Base-by-base conservation (phyloP, 1,284 basidiomycete genomes). In the Clitocybe nebularis region DNA sequence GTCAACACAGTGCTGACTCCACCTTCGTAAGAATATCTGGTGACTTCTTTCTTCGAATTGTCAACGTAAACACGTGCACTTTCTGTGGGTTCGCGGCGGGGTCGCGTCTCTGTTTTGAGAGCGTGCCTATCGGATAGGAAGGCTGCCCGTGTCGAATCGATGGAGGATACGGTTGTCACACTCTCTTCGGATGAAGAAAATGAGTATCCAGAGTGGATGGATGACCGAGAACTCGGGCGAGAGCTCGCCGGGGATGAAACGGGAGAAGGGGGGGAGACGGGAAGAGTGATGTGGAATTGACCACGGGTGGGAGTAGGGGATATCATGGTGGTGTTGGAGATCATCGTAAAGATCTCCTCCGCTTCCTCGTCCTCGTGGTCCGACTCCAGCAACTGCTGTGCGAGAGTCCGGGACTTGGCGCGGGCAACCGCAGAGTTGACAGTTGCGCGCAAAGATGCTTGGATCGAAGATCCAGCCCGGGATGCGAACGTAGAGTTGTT, bases 1-100 rank as follows among this genome's bases (percentile, higher is more conserved):
- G 83, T 84, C 45, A 89, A 72, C 41, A 86, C 83, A 25, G 81
- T 85, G 49, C 85, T 89, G 67, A 84, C 83, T 47, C 86, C 85
- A 45, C 84, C 85, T 52, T 84, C 82, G 58, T 89, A 89, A 54
- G 82, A 76, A 48, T 66, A 68, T 36, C 58, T 61, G 11, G 82
- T 85, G 45, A 84, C 76, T 43, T 79, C 75, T 38, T 64, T 82
- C 69, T 79, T 86, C 46, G 72, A 58, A 11, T 61, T 63, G 58
- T 85, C 81, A 40, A 84, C 58, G 58, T 72, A 75, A 39, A 81
- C 74, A 46, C 64, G 30, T n/a, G 13, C n/a, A 4, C 10, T 25
- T 25, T 25, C 36, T 11, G 14, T 33, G 22, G 13, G 30, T 66
- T 43, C 52, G 56, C 41, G 42, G 13, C 29, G 29, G 32, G 35